Percentiles rank a stretch among this genome's conserved stretches.
Evolutionary conservation across 768 basidiomycete species (phyloP).

Genomic region (Suillus fuscotomentosus): DNA sequence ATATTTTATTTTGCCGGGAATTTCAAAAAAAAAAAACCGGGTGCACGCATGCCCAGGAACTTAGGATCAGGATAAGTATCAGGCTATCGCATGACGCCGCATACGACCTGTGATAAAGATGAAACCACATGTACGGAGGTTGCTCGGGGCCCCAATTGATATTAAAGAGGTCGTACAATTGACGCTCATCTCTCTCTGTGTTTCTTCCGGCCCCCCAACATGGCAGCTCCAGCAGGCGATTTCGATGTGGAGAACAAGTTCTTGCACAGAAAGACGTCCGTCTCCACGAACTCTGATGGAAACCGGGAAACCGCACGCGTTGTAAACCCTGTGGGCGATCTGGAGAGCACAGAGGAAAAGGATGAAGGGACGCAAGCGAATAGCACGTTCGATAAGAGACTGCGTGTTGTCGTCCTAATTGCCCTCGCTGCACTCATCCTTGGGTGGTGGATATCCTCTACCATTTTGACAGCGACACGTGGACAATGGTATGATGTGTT

Average conservation of each 20-base stretch:
- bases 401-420: constrained; percentile 47
- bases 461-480: constrained; percentile 63
- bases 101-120: not conserved
- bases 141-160: not conserved
- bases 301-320: constrained; percentile 8
- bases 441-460: constrained; percentile 86
- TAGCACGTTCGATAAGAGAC: constrained; percentile 16
- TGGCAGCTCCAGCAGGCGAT: constrained; percentile 15
- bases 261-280: constrained; percentile 21
- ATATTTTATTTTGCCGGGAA: not conserved
- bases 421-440: constrained; percentile 61
- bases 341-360: constrained; percentile 7
- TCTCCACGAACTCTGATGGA: constrained; percentile 13
- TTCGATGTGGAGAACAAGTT: constrained; percentile 5
- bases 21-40: not conserved
- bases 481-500: constrained; percentile 59
- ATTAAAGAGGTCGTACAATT: not conserved
- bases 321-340: constrained; percentile 19
- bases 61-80: not conserved
- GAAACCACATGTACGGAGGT: not conserved
- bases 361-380: constrained; percentile 9
- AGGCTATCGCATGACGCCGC: not conserved
- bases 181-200: not conserved
- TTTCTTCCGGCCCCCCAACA: constrained; percentile 10
- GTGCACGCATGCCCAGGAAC: not conserved